Evolutionary conservation across 495 filamentous ascomycete genomes (phyloP), one percentile per base, ranked within the genome.

Genomic region (Alectoria sarmentosa): DNA sequence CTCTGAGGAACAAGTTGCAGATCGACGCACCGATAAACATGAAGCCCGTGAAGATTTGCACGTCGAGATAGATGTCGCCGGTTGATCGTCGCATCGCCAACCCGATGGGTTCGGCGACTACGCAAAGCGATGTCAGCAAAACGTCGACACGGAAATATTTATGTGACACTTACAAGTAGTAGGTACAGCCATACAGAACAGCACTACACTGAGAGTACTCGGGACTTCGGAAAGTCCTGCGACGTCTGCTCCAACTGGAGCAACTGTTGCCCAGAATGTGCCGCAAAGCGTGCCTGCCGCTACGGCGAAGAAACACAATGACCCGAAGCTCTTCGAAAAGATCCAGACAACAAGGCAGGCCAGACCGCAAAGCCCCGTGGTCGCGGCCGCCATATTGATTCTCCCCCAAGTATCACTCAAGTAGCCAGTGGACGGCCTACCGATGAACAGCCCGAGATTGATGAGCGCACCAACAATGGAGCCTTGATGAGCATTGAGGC

Each of bases 271-370:
- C 88, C 89, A 92, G 69, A 89, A 89, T 1, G 84, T 86, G 34
- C 89, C 90, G 9, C 87, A 81, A 17, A 92, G 85, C 21, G 78
- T 80, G 14, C 90, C 90, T n/a, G 81, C 79, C 19, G 91, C 76
- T 5, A 94, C 70, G 11, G 86, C 82, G 67, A 88, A 92, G 66
- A 91, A 84, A 56, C 88, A 84, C 41, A 90, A 76, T 0, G 87
- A 81, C 4, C 83, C 84, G 71, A 85, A 88, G 61, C 75, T 82
- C 66, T 84, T 82, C 0, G 87, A 85, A 28, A 85, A 88, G 49
- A 86, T 83, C 90, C 90, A 95, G 21, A 93, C 80, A 26, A 87
- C 82, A 37, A 92, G 81, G 63, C 83, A 82, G 61, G 86, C 81
- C 15, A 91, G 54, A 2, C 86, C 88, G 30, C 84, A 84, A 28